Conservation (phyloP, 2,329 filamentous ascomycete species). For the Venturia carpophila region DNA sequence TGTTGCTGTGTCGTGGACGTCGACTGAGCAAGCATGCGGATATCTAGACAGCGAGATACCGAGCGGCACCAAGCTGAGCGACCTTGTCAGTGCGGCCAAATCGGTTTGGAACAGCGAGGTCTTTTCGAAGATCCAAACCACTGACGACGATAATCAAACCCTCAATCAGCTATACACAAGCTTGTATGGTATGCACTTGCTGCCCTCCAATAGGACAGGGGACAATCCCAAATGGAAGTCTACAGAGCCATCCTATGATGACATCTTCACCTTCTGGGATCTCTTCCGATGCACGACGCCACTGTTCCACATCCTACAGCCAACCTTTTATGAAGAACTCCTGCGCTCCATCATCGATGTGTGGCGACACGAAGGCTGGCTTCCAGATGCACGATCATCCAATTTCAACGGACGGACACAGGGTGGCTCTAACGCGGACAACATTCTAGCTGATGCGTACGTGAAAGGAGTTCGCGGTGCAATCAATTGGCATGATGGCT, state of each 20-base stretch:
- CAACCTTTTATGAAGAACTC: conserved; percentile 54
- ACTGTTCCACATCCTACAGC: conserved; percentile 58
- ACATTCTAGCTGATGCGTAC: conserved; percentile 64
- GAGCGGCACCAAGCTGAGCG: conserved; percentile 34
- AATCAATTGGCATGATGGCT: conserved; percentile 51
- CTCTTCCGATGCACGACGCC: conserved; percentile 57
- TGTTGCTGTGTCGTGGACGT: conserved; percentile 64
- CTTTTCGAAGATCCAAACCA: conserved; percentile 56
- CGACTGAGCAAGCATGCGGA: conserved; percentile 49
- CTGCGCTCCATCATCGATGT: conserved; percentile 61
- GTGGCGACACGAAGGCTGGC: conserved; percentile 56
- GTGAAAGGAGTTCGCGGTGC: conserved; percentile 57
- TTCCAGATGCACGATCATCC: conserved; percentile 59
- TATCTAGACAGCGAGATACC: conserved; percentile 53
- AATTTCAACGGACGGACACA: conserved; percentile 63
- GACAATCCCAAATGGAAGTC: conserved; percentile 62
- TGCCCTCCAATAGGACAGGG: conserved; percentile 62
- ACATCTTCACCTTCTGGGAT: conserved; percentile 63
- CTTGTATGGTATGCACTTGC: conserved; percentile 61
- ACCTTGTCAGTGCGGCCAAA: conserved; percentile 42
- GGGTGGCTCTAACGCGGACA: conserved; percentile 63
- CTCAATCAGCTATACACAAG: conserved; percentile 58
- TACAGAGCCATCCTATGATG: conserved; percentile 61
- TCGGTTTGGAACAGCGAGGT: conserved; percentile 54
- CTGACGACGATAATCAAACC: conserved; percentile 47